A percentile compares a stretch with the other conserved stretches of the same genome.
Evolutionary conservation across 2,329 filamentous ascomycete species (phyloP).

Genomic region (Sporothrix phasma): DNA sequence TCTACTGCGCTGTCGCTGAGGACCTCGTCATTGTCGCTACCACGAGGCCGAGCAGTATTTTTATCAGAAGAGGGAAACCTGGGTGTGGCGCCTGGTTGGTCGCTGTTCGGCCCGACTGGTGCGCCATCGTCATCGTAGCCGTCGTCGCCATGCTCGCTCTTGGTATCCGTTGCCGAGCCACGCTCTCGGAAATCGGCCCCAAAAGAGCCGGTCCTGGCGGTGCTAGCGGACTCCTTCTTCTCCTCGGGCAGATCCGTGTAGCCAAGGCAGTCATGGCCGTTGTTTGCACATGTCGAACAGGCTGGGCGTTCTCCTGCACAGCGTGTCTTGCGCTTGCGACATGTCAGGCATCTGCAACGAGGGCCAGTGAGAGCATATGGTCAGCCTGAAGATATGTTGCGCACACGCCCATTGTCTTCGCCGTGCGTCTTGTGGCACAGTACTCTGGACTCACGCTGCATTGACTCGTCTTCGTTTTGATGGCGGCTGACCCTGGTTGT

Average conservation of each 20-base stretch:
- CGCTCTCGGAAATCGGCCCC: constrained; percentile 15
- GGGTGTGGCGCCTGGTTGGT: constrained; percentile 15
- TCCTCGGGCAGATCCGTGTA: constrained; percentile 48
- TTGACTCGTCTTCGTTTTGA: constrained; percentile 70
- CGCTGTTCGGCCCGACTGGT: constrained; percentile 19
- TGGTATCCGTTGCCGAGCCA: constrained; percentile 17
- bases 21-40: neutral
- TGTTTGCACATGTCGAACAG: constrained; percentile 63
- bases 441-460: constrained; percentile 53
- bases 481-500: constrained; percentile 70
- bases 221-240: constrained; percentile 27
- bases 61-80: neutral
- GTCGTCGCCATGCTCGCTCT: constrained; percentile 16
- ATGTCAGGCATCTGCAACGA: constrained; percentile 52
- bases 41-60: neutral
- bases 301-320: constrained; percentile 63
- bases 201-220: neutral
- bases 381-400: neutral
- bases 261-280: constrained; percentile 58
- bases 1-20: neutral
- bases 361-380: neutral
- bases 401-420: neutral
- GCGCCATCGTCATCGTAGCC: constrained; percentile 13
- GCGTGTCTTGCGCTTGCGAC: constrained; percentile 65
- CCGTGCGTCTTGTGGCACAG: neutral